Evolutionary conservation across 2,329 filamentous ascomycete species (phyloP), one percentile per base, ranked within the genome.

Genomic region (Sporothrix mexicana): DNA sequence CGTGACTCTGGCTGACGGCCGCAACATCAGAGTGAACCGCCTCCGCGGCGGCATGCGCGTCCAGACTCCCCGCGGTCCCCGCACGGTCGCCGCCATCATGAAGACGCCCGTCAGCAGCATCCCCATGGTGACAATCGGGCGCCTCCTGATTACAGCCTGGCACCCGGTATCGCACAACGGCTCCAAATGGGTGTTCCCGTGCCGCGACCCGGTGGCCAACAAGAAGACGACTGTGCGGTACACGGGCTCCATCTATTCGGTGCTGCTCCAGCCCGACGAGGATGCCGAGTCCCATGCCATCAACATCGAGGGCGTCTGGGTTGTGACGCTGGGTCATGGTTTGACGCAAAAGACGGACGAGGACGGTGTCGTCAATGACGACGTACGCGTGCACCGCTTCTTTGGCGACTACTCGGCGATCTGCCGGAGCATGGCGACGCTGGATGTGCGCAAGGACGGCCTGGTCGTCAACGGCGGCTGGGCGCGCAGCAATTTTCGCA

Each of bases 311-410:
- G 80, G 80, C 3, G n/a, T 77, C 30, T 87, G 86, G 84, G 88
- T 85, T 15, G 87, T 89, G 0, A 88, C 88, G 0, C 80, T 91
- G 13, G 89, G 88, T 0, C 88, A 91, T 76, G 88, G 88, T 0
- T 61, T 89, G 23, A 77, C 80, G 1, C 61, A 57, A 53, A 80
- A 77, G 12, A n/a, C 9, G 30, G 69, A 43, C 7, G 51, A 30
- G 1, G 68, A 36, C 4, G 49, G 13, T 12, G 66, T 17, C 5
- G 51, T 36, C 9, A 43, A 13, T 13, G 8, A 49, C 0, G 75
- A 76, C 12, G 75, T 75, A n/a, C 75, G 75, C 17, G 66, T 74
- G 43, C 75, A 75, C 66, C 45, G 30, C 5, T 69, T 74, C 25
- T 73, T 75, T 55, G 75, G 75, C 4, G 73, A 70, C 72, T 71